Base-by-base conservation (phyloP, 2,329 filamentous ascomycete genomes). In the Xylaria digitata region DNA sequence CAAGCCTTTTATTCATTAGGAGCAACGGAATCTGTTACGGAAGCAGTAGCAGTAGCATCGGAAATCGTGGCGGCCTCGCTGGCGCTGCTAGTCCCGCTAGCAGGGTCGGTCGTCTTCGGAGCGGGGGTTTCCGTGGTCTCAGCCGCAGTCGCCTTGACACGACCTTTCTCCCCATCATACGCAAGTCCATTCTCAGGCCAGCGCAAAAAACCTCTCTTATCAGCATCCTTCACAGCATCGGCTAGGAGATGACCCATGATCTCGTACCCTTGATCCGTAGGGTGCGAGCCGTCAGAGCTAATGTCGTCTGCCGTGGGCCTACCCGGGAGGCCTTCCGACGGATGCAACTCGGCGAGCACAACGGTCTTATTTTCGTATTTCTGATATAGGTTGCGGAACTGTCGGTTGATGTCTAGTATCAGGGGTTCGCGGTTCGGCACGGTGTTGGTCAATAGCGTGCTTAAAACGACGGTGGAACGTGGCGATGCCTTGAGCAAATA, bases 341-440 rank as follows among this genome's bases (percentile, higher is more conserved):
- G 70, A 55, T 78, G 75, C 69, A 79, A 71, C 60, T 79, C 76
- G 13, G 73, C 76, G 6, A 78, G 53, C 13, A 78, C 64, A 8
- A 78, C 75, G n/a, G 73, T 68, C 42, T 74, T 73, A 32, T 70
- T 60, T 19, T 63, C 65, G 26, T 72, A 73, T 48, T 74, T 73
- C 30, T 69, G 37, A 19, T 73, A 71, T n/a, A 76, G 49, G n/a
- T 70, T 67, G 17, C 75, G 75, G 61, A 73, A 75, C 59, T 77
- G 76, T 30, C 53, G 52, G 46, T 77, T 78, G 49, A 75, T 70
- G 40, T 72, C 66, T 11, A 75, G 52, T n/a, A 77, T 74, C 26
- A 66, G 42, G 19, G 74, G 73, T 46, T 78, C 73, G 55, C 62
- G 69, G 32, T 72, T 60, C 5, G 71, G 68, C 7, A 74, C 75